These are phyloP conservation scores for Xerocomellus dryophilus DNA, from an alignment of 768 basidiomycete species.

Conservation along the genomic window DNA sequence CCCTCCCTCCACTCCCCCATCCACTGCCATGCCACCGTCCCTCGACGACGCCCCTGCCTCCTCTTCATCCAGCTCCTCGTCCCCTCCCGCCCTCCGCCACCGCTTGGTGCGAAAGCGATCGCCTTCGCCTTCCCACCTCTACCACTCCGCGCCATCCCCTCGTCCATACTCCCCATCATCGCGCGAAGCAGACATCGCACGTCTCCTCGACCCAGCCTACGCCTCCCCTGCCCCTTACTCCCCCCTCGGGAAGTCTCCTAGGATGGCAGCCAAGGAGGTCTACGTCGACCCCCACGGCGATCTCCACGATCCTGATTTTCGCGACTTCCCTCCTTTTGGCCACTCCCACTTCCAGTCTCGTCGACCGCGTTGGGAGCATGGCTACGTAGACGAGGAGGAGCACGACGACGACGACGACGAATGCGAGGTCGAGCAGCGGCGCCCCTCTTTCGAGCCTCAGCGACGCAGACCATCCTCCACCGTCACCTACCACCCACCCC, in stretches of 20 bases:
- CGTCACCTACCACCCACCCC: constrained; percentile 18
- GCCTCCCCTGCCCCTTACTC: constrained; percentile 34
- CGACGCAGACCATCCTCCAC: constrained; percentile 26
- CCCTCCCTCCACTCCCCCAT: background rate
- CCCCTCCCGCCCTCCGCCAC: constrained; percentile 20
- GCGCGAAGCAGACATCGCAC: constrained; percentile 52
- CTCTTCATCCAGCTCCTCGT: constrained; percentile 15
- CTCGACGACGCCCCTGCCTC: constrained; percentile 16
- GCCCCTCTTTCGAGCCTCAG: constrained; percentile 19
- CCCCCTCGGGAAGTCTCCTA: constrained; percentile 18
- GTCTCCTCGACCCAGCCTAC: constrained; percentile 65
- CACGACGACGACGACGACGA: constrained; percentile 32
- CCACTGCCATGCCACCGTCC: background rate
- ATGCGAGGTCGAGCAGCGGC: constrained; percentile 13
- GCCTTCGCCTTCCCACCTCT: constrained; percentile 19
- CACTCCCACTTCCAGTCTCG: constrained; percentile 19
- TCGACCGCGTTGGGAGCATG: constrained; percentile 37
- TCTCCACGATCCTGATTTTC: constrained; percentile 66
- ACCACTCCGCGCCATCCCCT: constrained; percentile 3
- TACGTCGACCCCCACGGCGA: constrained; percentile 62
- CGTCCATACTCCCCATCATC: constrained; percentile 37
- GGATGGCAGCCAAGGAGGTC: constrained; percentile 29
- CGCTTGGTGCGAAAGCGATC: constrained; percentile 25
- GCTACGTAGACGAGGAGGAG: constrained; percentile 29
- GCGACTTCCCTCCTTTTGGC: constrained; percentile 51